Conservation (phyloP, 1,284 basidiomycete genomes). For the Inonotus hispidus region DNA sequence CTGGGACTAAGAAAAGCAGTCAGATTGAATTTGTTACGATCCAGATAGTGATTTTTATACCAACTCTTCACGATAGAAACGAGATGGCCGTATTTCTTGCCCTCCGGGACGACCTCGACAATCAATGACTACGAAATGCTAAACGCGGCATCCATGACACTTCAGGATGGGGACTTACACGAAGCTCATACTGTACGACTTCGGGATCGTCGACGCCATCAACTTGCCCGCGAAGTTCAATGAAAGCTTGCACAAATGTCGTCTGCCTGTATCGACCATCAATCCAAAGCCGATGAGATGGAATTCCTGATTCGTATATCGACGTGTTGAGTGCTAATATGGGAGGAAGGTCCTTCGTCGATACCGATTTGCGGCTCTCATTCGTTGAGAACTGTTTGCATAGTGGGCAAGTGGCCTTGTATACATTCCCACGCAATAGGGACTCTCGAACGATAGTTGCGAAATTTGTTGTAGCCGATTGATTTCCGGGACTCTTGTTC, state of each 20-base stretch:
- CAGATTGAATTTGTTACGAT: background rate
- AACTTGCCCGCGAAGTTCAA: conserved; percentile 53
- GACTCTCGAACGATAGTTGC: conserved; percentile 70
- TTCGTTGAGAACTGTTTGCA: conserved; percentile 79
- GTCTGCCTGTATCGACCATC: conserved; percentile 45
- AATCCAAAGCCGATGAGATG: conserved; percentile 63
- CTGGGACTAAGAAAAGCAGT: conserved; percentile 48
- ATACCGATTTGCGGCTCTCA: conserved; percentile 66
- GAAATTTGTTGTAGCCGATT: conserved; percentile 52
- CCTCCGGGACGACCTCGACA: conserved; percentile 76
- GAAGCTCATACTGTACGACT: conserved; percentile 62
- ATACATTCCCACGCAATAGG: conserved; percentile 73
- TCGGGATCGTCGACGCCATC: conserved; percentile 54
- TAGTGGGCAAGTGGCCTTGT: conserved; percentile 80
- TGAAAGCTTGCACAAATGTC: conserved; percentile 49
- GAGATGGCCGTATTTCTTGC: conserved; percentile 71
- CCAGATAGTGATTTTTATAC: background rate
- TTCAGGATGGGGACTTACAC: conserved; percentile 41
- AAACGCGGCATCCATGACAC: background rate
- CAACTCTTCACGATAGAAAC: conserved; percentile 83
- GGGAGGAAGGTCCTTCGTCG: conserved; percentile 69
- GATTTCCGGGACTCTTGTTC: conserved; percentile 42
- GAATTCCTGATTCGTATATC: conserved; percentile 70
- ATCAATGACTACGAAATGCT: conserved; percentile 58
- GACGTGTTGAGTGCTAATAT: conserved; percentile 87